Evolutionary conservation across 2,329 filamentous ascomycete genomes (phyloP).

Genomic region (Aspergillus luchuensis): DNA sequence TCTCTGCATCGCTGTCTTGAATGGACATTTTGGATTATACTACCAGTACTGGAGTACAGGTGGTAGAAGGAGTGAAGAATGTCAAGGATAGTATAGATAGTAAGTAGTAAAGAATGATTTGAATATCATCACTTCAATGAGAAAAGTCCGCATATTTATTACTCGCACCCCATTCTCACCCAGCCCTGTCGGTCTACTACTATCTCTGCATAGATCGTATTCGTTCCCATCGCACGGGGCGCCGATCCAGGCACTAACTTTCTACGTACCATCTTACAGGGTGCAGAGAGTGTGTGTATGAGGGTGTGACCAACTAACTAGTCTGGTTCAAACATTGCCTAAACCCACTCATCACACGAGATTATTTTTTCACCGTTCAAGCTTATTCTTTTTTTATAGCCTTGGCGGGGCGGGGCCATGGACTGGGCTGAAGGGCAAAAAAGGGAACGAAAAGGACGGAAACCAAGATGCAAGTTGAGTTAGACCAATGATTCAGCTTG

Average conservation of each 20-base stretch:
- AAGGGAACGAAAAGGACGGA: too few relatives aligned
- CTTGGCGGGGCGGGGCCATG: neutral
- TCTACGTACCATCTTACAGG: neutral
- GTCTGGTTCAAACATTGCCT: neutral
- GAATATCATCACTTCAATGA: neutral
- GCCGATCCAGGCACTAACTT: neutral
- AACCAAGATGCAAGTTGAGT: too few relatives aligned
- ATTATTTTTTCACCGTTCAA: neutral
- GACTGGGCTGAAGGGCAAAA: neutral
- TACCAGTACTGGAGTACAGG: neutral
- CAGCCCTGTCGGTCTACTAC: neutral
- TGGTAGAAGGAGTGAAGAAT: neutral
- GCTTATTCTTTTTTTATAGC: neutral
- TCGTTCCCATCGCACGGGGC: conserved; percentile 2
- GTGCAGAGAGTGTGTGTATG: too few relatives aligned
- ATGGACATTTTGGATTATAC: neutral
- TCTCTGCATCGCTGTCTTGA: conserved; percentile 2
- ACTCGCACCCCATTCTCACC: too few relatives aligned
- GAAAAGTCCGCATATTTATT: neutral
- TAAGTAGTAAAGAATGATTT: neutral
- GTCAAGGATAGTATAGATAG: neutral
- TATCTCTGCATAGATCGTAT: conserved; percentile 3
- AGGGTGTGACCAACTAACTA: too few relatives aligned
- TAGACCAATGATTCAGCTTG: neutral
- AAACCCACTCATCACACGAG: neutral